Evolutionary conservation across 768 basidiomycete species (phyloP).

Genomic region (Butyriboletus loyo): DNA sequence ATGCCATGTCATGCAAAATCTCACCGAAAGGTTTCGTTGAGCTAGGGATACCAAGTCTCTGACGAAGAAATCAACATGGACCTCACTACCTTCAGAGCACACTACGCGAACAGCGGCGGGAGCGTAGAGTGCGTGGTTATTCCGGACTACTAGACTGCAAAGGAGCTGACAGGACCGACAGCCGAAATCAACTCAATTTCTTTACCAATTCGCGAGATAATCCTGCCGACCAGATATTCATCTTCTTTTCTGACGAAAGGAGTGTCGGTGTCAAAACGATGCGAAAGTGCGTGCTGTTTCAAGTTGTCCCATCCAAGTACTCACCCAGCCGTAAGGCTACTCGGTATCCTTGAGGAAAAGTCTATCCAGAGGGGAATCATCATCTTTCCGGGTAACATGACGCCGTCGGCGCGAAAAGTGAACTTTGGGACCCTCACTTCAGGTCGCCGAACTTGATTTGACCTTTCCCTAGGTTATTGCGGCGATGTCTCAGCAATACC

Average conservation of each 20-base stretch:
- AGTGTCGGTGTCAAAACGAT: conserved; percentile 97
- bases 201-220: conserved; percentile 73
- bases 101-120: conserved; percentile 71
- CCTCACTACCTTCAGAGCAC: conserved; percentile 68
- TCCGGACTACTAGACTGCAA: background rate
- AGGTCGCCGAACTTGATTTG: background rate
- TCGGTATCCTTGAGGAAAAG: conserved; percentile 89
- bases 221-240: conserved; percentile 77
- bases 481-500: conserved; percentile 83
- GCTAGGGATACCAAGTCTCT: conserved; percentile 87
- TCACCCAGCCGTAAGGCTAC: conserved; percentile 53
- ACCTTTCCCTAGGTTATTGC: conserved; percentile 69
- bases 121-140: conserved; percentile 73
- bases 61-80: conserved; percentile 93
- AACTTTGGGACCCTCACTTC: conserved; percentile 10
- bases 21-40: conserved; percentile 15
- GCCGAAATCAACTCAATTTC: conserved; percentile 88
- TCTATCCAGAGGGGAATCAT: conserved; percentile 88
- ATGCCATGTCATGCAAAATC: conserved; percentile 8
- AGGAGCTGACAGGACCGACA: conserved; percentile 32
- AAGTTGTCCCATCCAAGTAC: background rate
- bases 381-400: conserved; percentile 95
- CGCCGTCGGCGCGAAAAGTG: conserved; percentile 93
- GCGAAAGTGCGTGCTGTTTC: conserved; percentile 69
- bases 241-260: conserved; percentile 94